phyloP scores from a whole-genome alignment of 2,329 filamentous ascomycete species.

The Aspergillus phoenicis region DNA sequence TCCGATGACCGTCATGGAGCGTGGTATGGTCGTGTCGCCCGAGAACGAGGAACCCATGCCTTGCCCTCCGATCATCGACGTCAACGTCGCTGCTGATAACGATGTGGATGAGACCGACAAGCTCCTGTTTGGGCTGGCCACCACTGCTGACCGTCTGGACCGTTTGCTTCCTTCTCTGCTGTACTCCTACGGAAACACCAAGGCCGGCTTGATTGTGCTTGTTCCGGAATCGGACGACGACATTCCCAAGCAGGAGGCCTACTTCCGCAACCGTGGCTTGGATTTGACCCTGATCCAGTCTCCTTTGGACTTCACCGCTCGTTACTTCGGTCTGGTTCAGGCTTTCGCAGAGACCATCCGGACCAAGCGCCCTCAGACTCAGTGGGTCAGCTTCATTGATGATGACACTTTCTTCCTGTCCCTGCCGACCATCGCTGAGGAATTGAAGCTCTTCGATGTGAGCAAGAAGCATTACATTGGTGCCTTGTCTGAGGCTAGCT shows the following conservation, averaged over 20 bases:
- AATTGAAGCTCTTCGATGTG: slow-evolving; percentile 43
- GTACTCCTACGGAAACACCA: slow-evolving; percentile 46
- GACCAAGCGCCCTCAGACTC: slow-evolving; percentile 42
- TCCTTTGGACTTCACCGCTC: slow-evolving; percentile 45
- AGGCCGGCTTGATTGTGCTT: slow-evolving; percentile 45
- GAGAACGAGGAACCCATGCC: slow-evolving; percentile 36
- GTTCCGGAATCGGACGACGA: slow-evolving; percentile 46
- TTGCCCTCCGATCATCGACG: slow-evolving; percentile 44
- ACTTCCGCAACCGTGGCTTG: slow-evolving; percentile 46
- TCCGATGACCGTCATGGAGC: slow-evolving; percentile 42
- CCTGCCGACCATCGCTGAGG: slow-evolving; percentile 41
- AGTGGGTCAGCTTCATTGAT: slow-evolving; percentile 48
- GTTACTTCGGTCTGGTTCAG: slow-evolving; percentile 47
- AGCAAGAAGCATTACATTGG: slow-evolving; percentile 49
- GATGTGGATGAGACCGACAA: slow-evolving; percentile 45
- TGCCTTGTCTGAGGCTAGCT: slow-evolving; percentile 46
- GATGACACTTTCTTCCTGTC: slow-evolving; percentile 50
- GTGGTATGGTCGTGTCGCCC: slow-evolving; percentile 41
- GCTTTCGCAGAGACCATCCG: slow-evolving; percentile 44
- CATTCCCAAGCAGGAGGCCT: slow-evolving; percentile 42
- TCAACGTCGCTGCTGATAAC: slow-evolving; percentile 44
- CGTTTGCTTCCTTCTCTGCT: slow-evolving; percentile 44
- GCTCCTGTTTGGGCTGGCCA: slow-evolving; percentile 46
- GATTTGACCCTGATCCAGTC: slow-evolving; percentile 44
- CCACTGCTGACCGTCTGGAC: slow-evolving; percentile 47